These are phyloP conservation scores for Fagopyrum esculentum DNA, from an alignment of 148 eudicot species.

Conservation along the genomic window DNA sequence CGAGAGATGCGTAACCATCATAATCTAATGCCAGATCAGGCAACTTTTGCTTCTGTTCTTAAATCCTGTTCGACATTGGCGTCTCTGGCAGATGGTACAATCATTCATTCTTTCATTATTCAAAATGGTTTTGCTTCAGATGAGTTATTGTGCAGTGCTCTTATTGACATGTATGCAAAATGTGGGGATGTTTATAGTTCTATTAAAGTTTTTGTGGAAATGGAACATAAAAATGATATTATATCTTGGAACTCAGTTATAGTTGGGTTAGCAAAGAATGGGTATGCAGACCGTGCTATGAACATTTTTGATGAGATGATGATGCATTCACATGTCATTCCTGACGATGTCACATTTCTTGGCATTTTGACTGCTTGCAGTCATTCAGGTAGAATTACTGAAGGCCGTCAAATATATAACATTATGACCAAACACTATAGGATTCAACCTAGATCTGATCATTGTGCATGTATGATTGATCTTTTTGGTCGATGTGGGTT, in stretches of 20 bases:
- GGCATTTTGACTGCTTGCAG: conserved; percentile 90
- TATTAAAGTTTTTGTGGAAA: conserved; percentile 59
- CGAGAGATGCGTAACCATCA: conserved; percentile 48
- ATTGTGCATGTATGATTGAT: conserved; percentile 88
- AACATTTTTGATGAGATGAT: conserved; percentile 62
- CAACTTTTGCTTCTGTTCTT: conserved; percentile 75
- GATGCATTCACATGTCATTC: conserved; percentile 38
- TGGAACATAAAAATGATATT: conserved; percentile 50
- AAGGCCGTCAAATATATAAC: conserved; percentile 63
- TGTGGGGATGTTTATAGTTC: conserved; percentile 72
- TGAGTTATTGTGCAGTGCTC: conserved; percentile 68
- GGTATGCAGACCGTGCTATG: conserved; percentile 62
- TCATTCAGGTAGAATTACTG: conserved; percentile 65
- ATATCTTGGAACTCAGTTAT: conserved; percentile 86
- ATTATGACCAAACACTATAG: conserved; percentile 42
- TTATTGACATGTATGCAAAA: conserved; percentile 94
- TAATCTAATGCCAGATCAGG: conserved; percentile 78
- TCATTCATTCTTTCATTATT: conserved; percentile 62
- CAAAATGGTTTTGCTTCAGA: conserved; percentile 57
- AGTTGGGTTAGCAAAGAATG: conserved; percentile 77
- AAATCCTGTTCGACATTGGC: conserved; percentile 62
- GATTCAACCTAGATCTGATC: conserved; percentile 65
- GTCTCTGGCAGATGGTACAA: conserved; percentile 60
- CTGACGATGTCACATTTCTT: conserved; percentile 86
- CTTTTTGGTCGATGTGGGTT: conserved; percentile 82